A percentile compares a stretch with the other conserved stretches of the same genome.
phyloP scores from a whole-genome alignment of 2,329 filamentous ascomycete species.

The Cercospora citrullina region DNA sequence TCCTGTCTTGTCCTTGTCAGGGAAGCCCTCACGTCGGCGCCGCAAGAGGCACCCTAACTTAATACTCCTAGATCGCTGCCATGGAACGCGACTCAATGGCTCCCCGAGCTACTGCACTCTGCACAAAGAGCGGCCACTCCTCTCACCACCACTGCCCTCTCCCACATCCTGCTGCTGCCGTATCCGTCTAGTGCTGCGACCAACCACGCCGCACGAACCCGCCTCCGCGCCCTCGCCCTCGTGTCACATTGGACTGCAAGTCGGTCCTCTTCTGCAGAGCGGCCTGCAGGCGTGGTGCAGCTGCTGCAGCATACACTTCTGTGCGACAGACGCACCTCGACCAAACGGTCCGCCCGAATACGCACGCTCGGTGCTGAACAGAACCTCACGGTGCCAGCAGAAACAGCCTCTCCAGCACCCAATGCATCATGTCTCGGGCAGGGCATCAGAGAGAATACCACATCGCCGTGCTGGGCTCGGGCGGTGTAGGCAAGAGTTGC shows the following conservation, averaged over 20 bases:
- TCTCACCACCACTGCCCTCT: slow-evolving; percentile 2
- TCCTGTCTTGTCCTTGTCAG: slow-evolving; percentile 15
- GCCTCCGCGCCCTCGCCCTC: slow-evolving; percentile 18
- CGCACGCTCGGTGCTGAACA: background rate
- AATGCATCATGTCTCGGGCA: slow-evolving; percentile 35
- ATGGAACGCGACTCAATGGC: slow-evolving; percentile 26
- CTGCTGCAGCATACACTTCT: background rate
- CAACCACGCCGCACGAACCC: slow-evolving; percentile 23
- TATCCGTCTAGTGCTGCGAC: slow-evolving; percentile 10
- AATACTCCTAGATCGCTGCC: slow-evolving; percentile 25
- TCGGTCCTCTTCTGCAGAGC: background rate
- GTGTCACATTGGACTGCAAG: slow-evolving; percentile 18
- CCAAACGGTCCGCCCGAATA: background rate
- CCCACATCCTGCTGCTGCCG: slow-evolving; percentile 7
- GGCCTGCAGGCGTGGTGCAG: background rate
- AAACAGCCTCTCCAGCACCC: background rate
- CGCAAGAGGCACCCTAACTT: slow-evolving; percentile 26
- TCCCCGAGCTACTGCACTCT: slow-evolving; percentile 25
- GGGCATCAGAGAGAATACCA: slow-evolving; percentile 62
- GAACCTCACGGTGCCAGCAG: background rate
- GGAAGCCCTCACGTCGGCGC: slow-evolving; percentile 20
- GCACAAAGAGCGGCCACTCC: slow-evolving; percentile 14
- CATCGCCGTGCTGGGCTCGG: slow-evolving; percentile 78
- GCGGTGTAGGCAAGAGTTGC: slow-evolving; percentile 90
- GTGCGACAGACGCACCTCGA: background rate